Evolutionary conservation across 208 protist species (phyloP).

Genomic region (Vickermania ingenoplastis): DNA sequence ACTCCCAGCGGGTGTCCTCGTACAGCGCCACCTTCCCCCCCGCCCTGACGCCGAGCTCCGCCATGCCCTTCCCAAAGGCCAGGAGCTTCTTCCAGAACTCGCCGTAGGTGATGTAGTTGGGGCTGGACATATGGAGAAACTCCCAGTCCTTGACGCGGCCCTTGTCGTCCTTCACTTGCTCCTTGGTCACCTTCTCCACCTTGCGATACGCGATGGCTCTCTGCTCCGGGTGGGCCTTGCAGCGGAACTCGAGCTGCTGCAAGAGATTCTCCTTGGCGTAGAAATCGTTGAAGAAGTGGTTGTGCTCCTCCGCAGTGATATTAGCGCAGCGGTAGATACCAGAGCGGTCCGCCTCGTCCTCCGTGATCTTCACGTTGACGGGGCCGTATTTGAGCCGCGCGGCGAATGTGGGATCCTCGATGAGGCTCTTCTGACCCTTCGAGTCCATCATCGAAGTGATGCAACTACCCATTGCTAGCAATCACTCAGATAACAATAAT

Average conservation of each 20-base stretch:
- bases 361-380: constrained; percentile 24
- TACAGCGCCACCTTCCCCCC: constrained; percentile 50
- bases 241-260: constrained; percentile 29
- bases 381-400: constrained; percentile 24
- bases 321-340: constrained; percentile 39
- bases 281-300: constrained; percentile 17
- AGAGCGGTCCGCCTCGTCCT: constrained; percentile 24
- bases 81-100: constrained; percentile 46
- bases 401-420: constrained; percentile 12
- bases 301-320: constrained; percentile 44
- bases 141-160: constrained; percentile 35
- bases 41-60: constrained; percentile 17
- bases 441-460: constrained; percentile 30
- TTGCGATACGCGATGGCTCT: constrained; percentile 46
- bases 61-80: constrained; percentile 48
- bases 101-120: constrained; percentile 42
- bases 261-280: constrained; percentile 32
- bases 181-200: constrained; percentile 25
- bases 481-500: not conserved
- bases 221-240: constrained; percentile 8
- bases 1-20: constrained; percentile 87
- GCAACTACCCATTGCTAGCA: constrained; percentile 46
- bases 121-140: constrained; percentile 33
- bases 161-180: constrained; percentile 24
- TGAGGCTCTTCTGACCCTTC: constrained; percentile 19